Percentiles rank a stretch among this genome's conserved stretches.
phyloP scores from a whole-genome alignment of 164 flowering plant genomes.

The Tetrastigma voinierianum region DNA sequence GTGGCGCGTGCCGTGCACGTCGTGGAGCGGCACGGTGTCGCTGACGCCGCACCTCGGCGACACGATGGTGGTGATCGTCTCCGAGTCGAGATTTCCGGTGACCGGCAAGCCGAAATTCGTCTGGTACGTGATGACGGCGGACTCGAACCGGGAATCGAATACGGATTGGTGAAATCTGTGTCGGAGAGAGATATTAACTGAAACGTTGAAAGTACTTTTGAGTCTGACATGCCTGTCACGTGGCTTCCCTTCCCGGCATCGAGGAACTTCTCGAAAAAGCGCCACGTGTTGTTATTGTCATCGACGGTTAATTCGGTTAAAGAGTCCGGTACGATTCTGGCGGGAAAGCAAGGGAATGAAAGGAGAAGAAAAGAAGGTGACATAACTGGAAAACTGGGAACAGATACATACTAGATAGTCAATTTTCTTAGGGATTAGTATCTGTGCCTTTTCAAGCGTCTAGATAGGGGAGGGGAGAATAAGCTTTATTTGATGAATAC shows the following conservation, averaged over 20 bases:
- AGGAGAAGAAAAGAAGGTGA: conserved; percentile 11
- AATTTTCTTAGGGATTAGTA: conserved; percentile 6
- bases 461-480: too few species aligned
- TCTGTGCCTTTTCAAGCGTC: not conserved
- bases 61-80: conserved; percentile 42
- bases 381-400: conserved; percentile 25
- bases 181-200: conserved; percentile 55
- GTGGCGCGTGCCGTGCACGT: conserved; percentile 27
- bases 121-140: conserved; percentile 65
- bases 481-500: too few species aligned
- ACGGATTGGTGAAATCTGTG: conserved; percentile 40
- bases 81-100: conserved; percentile 55
- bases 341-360: conserved; percentile 21
- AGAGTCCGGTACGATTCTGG: conserved; percentile 22
- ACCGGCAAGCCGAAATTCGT: conserved; percentile 42
- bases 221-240: conserved; percentile 50
- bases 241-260: conserved; percentile 44
- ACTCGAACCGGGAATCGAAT: conserved; percentile 51
- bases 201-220: conserved; percentile 58
- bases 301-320: conserved; percentile 19
- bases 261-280: conserved; percentile 33
- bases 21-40: conserved; percentile 18
- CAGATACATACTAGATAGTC: conserved; percentile 17
- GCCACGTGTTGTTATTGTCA: conserved; percentile 34
- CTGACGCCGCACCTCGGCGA: conserved; percentile 69